Percentiles rank a stretch among this genome's conserved stretches.
Conservation (phyloP, 2,329 filamentous ascomycete species). For the Ascosphaera aggregata region DNA sequence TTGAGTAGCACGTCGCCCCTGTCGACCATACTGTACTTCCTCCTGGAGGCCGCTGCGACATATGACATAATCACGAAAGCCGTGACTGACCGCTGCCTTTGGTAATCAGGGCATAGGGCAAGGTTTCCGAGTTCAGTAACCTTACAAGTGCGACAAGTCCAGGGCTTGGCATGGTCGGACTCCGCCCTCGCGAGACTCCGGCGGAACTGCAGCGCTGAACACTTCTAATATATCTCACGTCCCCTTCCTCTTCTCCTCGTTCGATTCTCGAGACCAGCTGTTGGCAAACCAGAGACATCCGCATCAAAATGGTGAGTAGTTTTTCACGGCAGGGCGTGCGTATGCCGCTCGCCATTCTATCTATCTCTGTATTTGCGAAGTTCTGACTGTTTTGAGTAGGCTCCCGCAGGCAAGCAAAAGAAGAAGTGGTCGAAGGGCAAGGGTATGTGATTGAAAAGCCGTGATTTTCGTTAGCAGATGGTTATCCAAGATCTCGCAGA, state of each 20-base stretch:
- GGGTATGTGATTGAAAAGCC: constrained; percentile 16
- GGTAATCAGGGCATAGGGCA: constrained; percentile 1
- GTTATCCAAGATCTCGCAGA: too few species aligned
- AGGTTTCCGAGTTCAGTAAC: neutral
- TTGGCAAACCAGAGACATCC: constrained; percentile 15
- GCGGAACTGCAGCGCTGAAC: neutral
- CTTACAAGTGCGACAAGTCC: neutral
- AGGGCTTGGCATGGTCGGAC: neutral
- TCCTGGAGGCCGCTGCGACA: neutral
- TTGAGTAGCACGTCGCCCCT: too few species aligned
- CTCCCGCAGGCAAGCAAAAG: constrained; percentile 28
- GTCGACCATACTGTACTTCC: neutral
- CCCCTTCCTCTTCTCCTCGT: constrained; percentile 4
- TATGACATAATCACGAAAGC: neutral
- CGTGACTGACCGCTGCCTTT: neutral
- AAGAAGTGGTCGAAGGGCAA: constrained; percentile 36
- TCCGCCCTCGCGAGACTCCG: neutral
- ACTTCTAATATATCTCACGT: neutral
- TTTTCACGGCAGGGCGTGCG: neutral
- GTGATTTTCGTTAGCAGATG: neutral
- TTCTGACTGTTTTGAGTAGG: constrained; percentile 10
- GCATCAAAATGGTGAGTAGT: constrained; percentile 16
- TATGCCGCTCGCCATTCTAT: constrained; percentile 2
- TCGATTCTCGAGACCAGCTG: constrained; percentile 9
- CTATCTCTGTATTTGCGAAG: neutral